Evolutionary conservation across 805 yeast genomes (phyloP).

Genomic region (Saturnispora sanitii): DNA sequence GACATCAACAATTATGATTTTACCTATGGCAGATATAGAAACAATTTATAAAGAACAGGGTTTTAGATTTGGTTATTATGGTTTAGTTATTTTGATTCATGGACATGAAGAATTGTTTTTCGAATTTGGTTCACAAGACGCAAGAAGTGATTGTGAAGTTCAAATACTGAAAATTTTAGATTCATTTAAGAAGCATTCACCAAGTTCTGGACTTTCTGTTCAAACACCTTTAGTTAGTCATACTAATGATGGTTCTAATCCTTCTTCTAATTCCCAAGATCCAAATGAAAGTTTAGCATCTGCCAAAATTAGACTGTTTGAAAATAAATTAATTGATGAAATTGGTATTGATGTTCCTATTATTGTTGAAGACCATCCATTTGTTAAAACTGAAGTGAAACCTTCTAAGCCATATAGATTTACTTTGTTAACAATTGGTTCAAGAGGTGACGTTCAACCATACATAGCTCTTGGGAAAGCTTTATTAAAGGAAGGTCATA

Average conservation of each 20-base stretch:
- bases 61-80: slow-evolving; percentile 57
- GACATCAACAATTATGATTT: slow-evolving; percentile 64
- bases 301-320: slow-evolving; percentile 58
- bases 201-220: background rate
- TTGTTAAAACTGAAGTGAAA: slow-evolving; percentile 29
- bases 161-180: slow-evolving; percentile 45
- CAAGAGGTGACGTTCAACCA: slow-evolving; percentile 96
- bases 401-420: slow-evolving; percentile 50
- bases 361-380: slow-evolving; percentile 55
- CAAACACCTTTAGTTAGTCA: slow-evolving; percentile 8
- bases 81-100: slow-evolving; percentile 56
- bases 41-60: slow-evolving; percentile 60
- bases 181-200: slow-evolving; percentile 19
- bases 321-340: slow-evolving; percentile 50
- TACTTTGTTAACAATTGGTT: slow-evolving; percentile 79
- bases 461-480: slow-evolving; percentile 86
- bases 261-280: slow-evolving; percentile 8
- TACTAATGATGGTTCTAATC: slow-evolving; percentile 9
- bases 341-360: slow-evolving; percentile 61
- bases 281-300: slow-evolving; percentile 32
- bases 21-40: slow-evolving; percentile 70
- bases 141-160: slow-evolving; percentile 65
- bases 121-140: slow-evolving; percentile 55
- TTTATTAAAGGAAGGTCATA: slow-evolving; percentile 69
- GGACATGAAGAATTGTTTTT: slow-evolving; percentile 72